Base-by-base conservation (phyloP, 1,284 basidiomycete genomes). In the Ceratorhiza oryzae-sativae region DNA sequence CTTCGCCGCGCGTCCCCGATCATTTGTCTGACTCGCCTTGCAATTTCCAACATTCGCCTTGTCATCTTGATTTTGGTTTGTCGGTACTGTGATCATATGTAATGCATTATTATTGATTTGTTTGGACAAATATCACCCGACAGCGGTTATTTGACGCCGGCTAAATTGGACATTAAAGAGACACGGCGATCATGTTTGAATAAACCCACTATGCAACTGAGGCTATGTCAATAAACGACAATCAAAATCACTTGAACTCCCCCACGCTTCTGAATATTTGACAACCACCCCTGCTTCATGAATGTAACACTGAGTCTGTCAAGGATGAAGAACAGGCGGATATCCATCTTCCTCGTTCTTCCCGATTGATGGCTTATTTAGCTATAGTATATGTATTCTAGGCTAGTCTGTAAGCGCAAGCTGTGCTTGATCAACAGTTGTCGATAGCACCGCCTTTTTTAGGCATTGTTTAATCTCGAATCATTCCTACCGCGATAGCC, bases 61-160 rank as follows among this genome's bases (percentile, higher is more conserved):
- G 32, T 48, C 34, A 49, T 63, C 27, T 49, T 32, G 61, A 45
- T 46, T 48, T 63, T 49, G 42, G 8, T 58, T 39, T 34, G 55
- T 23, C 20, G 32, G 55, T 58, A 36, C 39, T 58, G n/a, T n/a
- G n/a, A 41, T 58, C 20, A 12, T n/a, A 41, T 58, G 55, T 58
- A 18, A 36, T 48, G 61, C 30, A 36, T 36, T 63, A 46, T 63
- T 58, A 58, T 41, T 10, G n/a, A 39, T 15, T 36, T 34, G 39
- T 36, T 39, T 53, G 27, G 12, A 39, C 55, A 58, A 53, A 53
- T 27, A 53, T 30, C 12, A 23, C 55, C 39, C 39, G 39, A 58
- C 15, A 9, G 18, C 53, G 53, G 34, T n/a, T 56, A 41, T 34
- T 36, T 36, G 13, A 56, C 10, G 30, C 4, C 12, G 20, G 12